Evolutionary conservation across 179 eudicot genomes (phyloP).

Genomic region (Heliamphora pulchella): DNA sequence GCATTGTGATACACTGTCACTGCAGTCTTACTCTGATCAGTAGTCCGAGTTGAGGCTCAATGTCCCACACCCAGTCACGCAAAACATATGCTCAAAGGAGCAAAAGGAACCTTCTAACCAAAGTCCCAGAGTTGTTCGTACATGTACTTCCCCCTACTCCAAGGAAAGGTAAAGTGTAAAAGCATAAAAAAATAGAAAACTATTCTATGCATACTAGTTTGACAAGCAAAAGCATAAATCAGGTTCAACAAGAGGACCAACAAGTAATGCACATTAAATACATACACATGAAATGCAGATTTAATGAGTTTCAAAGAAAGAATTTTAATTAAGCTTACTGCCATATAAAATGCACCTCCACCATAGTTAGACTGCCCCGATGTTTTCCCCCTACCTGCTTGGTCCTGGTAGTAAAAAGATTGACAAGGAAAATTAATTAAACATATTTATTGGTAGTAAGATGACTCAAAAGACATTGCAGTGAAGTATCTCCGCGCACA

Average conservation of each 20-base stretch:
- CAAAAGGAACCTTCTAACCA: not conserved
- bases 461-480: not conserved
- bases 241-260: not conserved
- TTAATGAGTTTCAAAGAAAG: no score
- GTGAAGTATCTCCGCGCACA: not conserved
- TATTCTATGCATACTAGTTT: not conserved
- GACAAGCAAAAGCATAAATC: not conserved
- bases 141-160: not conserved
- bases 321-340: no score
- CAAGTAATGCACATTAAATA: not conserved
- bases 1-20: not conserved
- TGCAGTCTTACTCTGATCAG: no score
- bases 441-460: not conserved
- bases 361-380: conserved; percentile 37
- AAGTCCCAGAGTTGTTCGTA: not conserved
- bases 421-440: not conserved
- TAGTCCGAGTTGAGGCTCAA: no score
- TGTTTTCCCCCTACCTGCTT: conserved; percentile 31
- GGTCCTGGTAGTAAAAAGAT: conserved; percentile 28
- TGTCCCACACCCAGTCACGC: not conserved
- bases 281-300: no score
- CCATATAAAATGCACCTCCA: conserved; percentile 56
- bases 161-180: not conserved
- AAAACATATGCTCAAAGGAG: not conserved
- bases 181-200: not conserved